Percentiles rank a stretch among this genome's conserved stretches.
phyloP scores from a whole-genome alignment of 176 grass and related monocot species.

The Aegilops bicornis region DNA sequence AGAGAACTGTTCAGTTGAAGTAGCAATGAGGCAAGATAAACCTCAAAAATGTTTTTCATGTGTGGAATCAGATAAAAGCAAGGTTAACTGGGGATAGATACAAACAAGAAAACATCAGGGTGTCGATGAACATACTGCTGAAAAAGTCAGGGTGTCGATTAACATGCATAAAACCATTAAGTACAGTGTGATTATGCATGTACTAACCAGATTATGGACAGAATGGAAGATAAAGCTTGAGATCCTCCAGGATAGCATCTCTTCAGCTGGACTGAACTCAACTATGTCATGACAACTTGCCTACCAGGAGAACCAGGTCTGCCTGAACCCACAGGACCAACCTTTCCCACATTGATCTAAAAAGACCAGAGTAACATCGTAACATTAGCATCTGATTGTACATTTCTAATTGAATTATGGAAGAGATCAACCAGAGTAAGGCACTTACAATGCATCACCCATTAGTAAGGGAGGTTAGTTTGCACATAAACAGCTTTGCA shows the following conservation, averaged over 20 bases:
- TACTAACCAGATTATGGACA: neutral
- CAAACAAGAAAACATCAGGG: neutral
- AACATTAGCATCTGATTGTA: neutral
- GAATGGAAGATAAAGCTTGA: neutral
- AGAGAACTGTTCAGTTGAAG: neutral
- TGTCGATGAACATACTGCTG: too few species aligned
- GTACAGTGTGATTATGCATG: neutral
- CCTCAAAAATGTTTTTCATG: neutral
- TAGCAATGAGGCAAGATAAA: neutral
- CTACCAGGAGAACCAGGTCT: neutral
- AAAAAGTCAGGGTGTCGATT: too few species aligned
- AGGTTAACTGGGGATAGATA: neutral
- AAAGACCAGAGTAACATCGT: neutral
- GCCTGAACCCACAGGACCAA: neutral
- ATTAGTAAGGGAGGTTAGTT: neutral
- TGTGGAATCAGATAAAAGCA: neutral
- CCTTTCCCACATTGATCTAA: neutral
- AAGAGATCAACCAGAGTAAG: neutral
- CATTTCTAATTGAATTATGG: neutral
- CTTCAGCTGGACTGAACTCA: neutral
- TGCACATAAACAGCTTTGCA: neutral
- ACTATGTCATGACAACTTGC: neutral
- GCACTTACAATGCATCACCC: neutral
- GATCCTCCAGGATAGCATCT: neutral
- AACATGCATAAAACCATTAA: neutral